Percentiles rank a stretch among this genome's conserved stretches.
phyloP scores from a whole-genome alignment of 495 filamentous ascomycete species.

The Xylaria acuta region DNA sequence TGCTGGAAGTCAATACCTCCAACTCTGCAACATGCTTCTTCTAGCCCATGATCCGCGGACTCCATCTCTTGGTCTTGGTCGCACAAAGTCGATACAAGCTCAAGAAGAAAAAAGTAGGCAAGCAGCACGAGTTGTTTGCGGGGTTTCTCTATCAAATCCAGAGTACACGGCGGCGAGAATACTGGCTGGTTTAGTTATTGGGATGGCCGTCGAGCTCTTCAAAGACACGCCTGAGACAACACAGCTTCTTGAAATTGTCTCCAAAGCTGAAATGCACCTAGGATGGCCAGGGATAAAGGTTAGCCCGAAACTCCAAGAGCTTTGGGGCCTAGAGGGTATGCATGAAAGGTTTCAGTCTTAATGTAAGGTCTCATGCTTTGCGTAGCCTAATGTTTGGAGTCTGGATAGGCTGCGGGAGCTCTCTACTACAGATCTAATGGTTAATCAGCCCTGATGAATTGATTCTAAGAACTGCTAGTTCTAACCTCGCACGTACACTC shows the following conservation, averaged over 20 bases:
- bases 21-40: slow-evolving; percentile 1
- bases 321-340: not conserved
- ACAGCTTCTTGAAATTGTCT: not conserved
- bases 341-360: not conserved
- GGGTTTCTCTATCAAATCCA: not conserved
- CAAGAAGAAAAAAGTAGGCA: not conserved
- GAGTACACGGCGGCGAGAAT: not conserved
- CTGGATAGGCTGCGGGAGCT: not conserved
- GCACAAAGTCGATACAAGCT: not conserved
- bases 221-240: not conserved
- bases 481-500: no score
- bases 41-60: not conserved
- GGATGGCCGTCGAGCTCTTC: not conserved
- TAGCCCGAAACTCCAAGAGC: not conserved
- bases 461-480: not conserved
- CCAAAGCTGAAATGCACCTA: not conserved
- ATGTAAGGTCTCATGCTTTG: not conserved
- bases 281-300: slow-evolving; percentile 6
- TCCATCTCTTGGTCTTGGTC: not conserved
- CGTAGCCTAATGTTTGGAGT: not conserved
- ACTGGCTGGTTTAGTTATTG: not conserved
- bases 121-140: not conserved
- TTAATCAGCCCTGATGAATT: not conserved
- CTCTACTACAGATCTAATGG: not conserved
- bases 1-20: not conserved